These are phyloP conservation scores for Fusarium dimerum DNA, from an alignment of 2,329 filamentous ascomycete species.

Conservation along the genomic window DNA sequence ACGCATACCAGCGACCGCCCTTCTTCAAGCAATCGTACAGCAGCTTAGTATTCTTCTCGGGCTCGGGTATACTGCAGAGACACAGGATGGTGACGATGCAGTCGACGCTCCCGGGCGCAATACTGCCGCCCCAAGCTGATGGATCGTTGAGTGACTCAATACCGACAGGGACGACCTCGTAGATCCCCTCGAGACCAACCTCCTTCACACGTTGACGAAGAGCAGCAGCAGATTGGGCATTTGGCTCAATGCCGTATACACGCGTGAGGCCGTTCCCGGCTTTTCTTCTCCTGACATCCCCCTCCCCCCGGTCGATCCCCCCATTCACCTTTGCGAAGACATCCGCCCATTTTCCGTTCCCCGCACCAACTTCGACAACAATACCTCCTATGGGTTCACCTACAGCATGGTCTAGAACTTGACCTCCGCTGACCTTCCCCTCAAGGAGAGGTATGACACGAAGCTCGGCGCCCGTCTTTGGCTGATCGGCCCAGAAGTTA, in stretches of 20 bases:
- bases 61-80: conserved; percentile 64
- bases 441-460: conserved; percentile 57
- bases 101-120: conserved; percentile 55
- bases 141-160: conserved; percentile 56
- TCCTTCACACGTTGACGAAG: conserved; percentile 49
- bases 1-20: conserved; percentile 64
- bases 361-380: conserved; percentile 64
- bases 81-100: conserved; percentile 63
- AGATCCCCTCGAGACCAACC: conserved; percentile 56
- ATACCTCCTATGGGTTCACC: conserved; percentile 47
- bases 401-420: conserved; percentile 33
- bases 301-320: conserved; percentile 10
- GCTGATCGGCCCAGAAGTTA: conserved; percentile 60
- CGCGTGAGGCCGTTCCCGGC: conserved; percentile 37
- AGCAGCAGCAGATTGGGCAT: conserved; percentile 50
- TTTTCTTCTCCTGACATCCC: conserved; percentile 23
- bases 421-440: conserved; percentile 45
- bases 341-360: conserved; percentile 60
- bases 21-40: conserved; percentile 61
- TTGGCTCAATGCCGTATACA: conserved; percentile 67
- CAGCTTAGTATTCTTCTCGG: conserved; percentile 53
- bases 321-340: conserved; percentile 44
- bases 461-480: conserved; percentile 43
- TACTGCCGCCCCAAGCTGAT: conserved; percentile 44
- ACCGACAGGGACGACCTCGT: conserved; percentile 63